Conservation (phyloP, 176 grass and related monocot species). For the Musa schizocarpa region DNA sequence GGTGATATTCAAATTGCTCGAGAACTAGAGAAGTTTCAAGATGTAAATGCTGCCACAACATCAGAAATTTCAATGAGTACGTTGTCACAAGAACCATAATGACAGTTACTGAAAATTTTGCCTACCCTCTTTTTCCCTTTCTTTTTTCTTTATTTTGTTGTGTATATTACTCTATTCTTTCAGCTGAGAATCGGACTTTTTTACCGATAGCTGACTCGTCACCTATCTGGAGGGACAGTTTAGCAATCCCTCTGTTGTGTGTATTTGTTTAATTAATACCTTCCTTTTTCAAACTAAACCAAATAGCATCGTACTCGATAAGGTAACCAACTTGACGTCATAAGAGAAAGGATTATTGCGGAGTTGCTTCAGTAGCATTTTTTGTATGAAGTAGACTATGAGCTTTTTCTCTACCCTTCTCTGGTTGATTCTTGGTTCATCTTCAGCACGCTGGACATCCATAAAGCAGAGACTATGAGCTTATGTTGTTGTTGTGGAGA, state of each 20-base stretch:
- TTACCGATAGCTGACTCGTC: constrained; percentile 38
- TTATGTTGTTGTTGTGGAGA: too few relatives aligned
- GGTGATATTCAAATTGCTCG: constrained; percentile 69
- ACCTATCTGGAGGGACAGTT: constrained; percentile 73
- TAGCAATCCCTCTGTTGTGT: constrained; percentile 41
- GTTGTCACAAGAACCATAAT: constrained; percentile 21
- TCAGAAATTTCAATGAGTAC: constrained; percentile 58
- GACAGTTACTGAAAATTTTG: constrained; percentile 25
- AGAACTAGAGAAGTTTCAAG: constrained; percentile 54
- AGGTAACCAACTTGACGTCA: too few relatives aligned
- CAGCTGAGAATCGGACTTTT: constrained; percentile 33
- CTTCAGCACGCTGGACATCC: too few relatives aligned
- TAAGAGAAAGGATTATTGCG: too few relatives aligned
- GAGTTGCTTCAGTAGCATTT: too few relatives aligned
- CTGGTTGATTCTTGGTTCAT: too few relatives aligned
- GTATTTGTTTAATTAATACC: constrained; percentile 41
- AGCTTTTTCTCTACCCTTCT: too few relatives aligned
- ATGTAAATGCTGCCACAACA: constrained; percentile 19
- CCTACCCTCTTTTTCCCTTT: constrained; percentile 29
- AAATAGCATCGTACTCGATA: constrained; percentile 2
- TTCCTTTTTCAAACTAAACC: constrained; percentile 38
- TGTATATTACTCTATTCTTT: constrained; percentile 79
- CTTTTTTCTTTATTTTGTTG: constrained; percentile 25
- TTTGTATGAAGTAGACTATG: too few relatives aligned
- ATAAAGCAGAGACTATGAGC: too few relatives aligned